Percentiles rank a stretch among this genome's conserved stretches.
phyloP scores from a whole-genome alignment of 179 eudicot genomes.

The Pouteria campechiana region DNA sequence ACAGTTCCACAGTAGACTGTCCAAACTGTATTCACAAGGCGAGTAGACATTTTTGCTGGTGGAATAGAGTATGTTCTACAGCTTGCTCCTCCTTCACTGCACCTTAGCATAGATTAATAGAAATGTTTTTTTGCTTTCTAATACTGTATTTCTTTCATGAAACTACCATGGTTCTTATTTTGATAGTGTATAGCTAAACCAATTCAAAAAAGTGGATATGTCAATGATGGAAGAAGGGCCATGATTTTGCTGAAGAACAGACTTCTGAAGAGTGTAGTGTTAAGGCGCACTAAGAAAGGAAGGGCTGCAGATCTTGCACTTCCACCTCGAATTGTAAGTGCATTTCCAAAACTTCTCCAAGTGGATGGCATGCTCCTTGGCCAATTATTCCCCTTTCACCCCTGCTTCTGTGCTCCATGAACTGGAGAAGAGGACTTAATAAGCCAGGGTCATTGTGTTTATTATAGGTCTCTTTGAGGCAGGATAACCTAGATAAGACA shows the following conservation, averaged over 20 bases:
- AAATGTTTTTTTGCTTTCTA: neutral
- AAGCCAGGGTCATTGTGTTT: neutral
- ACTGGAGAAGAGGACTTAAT: neutral
- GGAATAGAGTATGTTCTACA: constrained; percentile 63
- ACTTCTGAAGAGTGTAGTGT: constrained; percentile 53
- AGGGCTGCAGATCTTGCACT: constrained; percentile 90
- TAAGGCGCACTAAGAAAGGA: constrained; percentile 87
- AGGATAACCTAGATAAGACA: constrained; percentile 49
- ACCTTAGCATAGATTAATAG: too few relatives aligned
- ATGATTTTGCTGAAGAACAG: constrained; percentile 72
- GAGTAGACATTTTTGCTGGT: constrained; percentile 95
- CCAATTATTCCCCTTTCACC: constrained; percentile 3
- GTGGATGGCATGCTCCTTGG: too few relatives aligned
- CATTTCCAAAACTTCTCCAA: too few relatives aligned
- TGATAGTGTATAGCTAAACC: constrained; percentile 53
- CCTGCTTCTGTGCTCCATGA: neutral
- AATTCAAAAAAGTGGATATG: constrained; percentile 36
- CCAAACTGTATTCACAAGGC: constrained; percentile 59
- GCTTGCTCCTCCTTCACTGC: neutral
- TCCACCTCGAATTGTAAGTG: constrained; percentile 82
- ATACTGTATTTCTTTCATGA: neutral
- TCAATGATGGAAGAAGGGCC: constrained; percentile 38
- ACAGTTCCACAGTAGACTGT: constrained; percentile 45
- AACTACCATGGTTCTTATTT: neutral
- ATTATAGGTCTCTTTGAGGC: constrained; percentile 38